A percentile compares a stretch with the other conserved stretches of the same genome.
phyloP scores from a whole-genome alignment of 768 basidiomycete genomes.

The Pleurotus pulmonarius region DNA sequence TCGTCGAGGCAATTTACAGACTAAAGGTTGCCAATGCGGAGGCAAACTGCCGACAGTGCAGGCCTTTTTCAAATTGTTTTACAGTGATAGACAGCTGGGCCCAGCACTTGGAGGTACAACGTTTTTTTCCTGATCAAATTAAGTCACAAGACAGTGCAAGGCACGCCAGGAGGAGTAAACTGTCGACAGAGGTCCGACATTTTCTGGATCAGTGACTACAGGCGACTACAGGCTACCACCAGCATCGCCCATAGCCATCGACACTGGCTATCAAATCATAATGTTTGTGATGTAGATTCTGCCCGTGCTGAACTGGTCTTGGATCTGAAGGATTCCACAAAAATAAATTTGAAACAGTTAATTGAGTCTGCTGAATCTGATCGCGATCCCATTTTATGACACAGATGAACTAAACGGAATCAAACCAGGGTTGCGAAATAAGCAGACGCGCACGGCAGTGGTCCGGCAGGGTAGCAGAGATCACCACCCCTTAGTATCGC shows the following conservation, averaged over 20 bases:
- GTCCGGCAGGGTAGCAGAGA: slow-evolving; percentile 8
- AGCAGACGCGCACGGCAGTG: slow-evolving; percentile 6
- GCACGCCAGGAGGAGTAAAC: slow-evolving; percentile 5
- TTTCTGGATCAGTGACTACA: neutral
- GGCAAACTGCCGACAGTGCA: slow-evolving; percentile 6
- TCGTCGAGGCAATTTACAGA: neutral
- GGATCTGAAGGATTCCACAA: neutral
- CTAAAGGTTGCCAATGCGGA: slow-evolving; percentile 5
- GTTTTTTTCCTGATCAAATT: slow-evolving; percentile 8
- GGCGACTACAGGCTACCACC: too few species aligned
- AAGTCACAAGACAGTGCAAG: slow-evolving; percentile 8
- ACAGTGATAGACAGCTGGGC: slow-evolving; percentile 7
- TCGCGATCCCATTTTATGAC: slow-evolving; percentile 8
- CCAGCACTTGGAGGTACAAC: slow-evolving; percentile 4
- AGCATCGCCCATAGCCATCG: neutral
- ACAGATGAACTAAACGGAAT: slow-evolving; percentile 9
- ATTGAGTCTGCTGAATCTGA: slow-evolving; percentile 7
- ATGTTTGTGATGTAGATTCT: neutral
- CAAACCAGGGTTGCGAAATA: slow-evolving; percentile 8
- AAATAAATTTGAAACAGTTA: slow-evolving; percentile 5
- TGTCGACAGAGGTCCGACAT: neutral
- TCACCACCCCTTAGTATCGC: slow-evolving; percentile 8
- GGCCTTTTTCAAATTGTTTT: slow-evolving; percentile 7
- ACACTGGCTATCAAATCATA: neutral
- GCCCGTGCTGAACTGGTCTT: too few species aligned